Evolutionary conservation across 306 rosid species (phyloP).

Genomic region (Begonia loranthoides): DNA sequence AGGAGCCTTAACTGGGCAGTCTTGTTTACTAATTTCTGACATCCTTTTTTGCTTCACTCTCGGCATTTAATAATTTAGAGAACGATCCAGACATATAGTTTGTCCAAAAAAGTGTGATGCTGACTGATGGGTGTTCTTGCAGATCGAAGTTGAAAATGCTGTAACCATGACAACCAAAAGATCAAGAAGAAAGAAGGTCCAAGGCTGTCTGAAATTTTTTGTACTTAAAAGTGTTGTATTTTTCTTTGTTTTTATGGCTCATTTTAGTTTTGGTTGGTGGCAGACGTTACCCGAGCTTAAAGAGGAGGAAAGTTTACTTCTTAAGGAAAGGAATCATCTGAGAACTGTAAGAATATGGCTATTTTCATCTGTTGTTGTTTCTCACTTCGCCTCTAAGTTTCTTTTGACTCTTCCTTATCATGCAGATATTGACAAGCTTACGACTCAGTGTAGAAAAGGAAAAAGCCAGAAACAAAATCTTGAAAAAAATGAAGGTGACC

Average conservation of each 20-base stretch:
- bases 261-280: conserved; percentile 9
- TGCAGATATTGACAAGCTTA: conserved; percentile 51
- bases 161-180: conserved; percentile 26
- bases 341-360: conserved; percentile 32
- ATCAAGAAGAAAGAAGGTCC: conserved; percentile 59
- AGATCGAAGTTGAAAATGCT: conserved; percentile 32
- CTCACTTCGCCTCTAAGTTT: neutral
- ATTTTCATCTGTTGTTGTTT: neutral
- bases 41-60: neutral
- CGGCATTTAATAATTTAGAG: too few relatives aligned
- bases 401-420: conserved; percentile 3
- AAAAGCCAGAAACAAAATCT: conserved; percentile 41
- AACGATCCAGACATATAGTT: neutral
- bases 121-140: conserved; percentile 7
- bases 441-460: conserved; percentile 44
- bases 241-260: neutral
- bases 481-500: conserved; percentile 67
- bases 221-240: neutral
- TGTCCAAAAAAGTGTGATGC: neutral
- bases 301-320: conserved; percentile 63
- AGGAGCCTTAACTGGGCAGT: neutral
- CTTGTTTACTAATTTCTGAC: neutral
- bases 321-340: conserved; percentile 57
- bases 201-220: neutral
- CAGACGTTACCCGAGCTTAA: conserved; percentile 76